Conservation (phyloP, 2,329 filamentous ascomycete species). For the Exserohilum rostratum region DNA sequence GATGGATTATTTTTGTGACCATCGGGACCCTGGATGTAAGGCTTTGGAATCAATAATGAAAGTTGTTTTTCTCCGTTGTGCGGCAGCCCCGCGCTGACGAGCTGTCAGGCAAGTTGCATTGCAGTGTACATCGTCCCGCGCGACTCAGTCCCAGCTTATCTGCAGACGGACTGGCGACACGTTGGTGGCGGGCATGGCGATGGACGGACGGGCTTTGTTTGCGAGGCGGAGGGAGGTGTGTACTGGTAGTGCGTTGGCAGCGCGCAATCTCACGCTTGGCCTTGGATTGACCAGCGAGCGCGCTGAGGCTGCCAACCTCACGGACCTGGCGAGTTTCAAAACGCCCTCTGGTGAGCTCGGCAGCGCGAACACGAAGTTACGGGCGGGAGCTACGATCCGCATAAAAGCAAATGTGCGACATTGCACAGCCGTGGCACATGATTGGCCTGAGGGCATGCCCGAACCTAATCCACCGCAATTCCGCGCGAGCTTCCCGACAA, state of each 20-base stretch:
- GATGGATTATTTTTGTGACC: background rate
- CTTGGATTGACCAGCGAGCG: no score
- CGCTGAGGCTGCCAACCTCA: no score
- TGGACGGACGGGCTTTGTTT: no score
- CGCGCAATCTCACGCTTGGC: no score
- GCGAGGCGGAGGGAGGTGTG: no score
- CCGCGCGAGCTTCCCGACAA: background rate
- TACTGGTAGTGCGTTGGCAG: no score
- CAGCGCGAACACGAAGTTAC: background rate
- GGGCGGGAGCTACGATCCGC: background rate
- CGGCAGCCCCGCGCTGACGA: background rate
- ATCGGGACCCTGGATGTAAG: background rate
- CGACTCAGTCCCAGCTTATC: no score
- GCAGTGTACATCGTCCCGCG: no score
- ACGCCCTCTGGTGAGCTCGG: background rate
- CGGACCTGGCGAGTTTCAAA: background rate
- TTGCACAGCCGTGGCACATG: background rate
- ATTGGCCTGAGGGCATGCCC: background rate
- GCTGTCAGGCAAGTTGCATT: no score
- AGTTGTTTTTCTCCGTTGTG: background rate
- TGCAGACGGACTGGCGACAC: no score
- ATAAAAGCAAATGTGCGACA: constrained; percentile 1
- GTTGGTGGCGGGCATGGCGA: no score
- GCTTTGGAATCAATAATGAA: background rate
- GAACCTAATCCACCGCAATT: background rate